Evolutionary conservation across 2,329 filamentous ascomycete genomes (phyloP), one percentile per base, ranked within the genome.

Genomic region (Setomelanomma holmii): DNA sequence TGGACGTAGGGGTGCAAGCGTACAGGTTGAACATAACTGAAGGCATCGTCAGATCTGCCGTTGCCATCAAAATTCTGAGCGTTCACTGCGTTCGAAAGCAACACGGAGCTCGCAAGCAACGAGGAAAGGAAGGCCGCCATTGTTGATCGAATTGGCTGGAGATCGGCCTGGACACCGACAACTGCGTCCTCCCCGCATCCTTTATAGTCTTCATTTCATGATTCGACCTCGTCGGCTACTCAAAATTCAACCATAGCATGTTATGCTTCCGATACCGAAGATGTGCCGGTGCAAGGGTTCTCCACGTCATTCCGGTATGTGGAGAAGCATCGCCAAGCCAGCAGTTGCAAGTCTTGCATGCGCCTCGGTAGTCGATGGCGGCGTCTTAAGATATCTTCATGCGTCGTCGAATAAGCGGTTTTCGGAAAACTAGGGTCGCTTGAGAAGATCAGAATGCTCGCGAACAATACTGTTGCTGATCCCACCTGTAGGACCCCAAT

Each of bases 111-210:
- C 48, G 57, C 57, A 52, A 67, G 58, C 44, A 68, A 58, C 35
- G 50, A 64, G 42, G 55, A 67, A 40, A 60, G 58, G 61, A 62
- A 46, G 49, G 63, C 56, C 49, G 64, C 64, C 67, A 70, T 70
- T 51, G 39, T 68, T 50, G 50, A 39, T 45, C 44, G 45, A 53
- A 49, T 34, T 49, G 48, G 46, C 49, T 56, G 46, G 50, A 59
- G 21, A 50, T 49, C 51, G 57, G 53, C 57, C 57, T 60, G 55
- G 43, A 38, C 21, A 40, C 24, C 4, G 5, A 12, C 36, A 10
- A 35, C 40, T 21, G 45, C 33, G 22, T 43, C 51, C 47, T 53
- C 40, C 51, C 38, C 24, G 41, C 45, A 34, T 51, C 51, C 63
- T 67, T 64, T 66, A 63, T 66, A 66, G 41, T 45, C 17, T n/a